Evolutionary conservation across 768 basidiomycete species (phyloP).

Genomic region (Termitomyces sp.): DNA sequence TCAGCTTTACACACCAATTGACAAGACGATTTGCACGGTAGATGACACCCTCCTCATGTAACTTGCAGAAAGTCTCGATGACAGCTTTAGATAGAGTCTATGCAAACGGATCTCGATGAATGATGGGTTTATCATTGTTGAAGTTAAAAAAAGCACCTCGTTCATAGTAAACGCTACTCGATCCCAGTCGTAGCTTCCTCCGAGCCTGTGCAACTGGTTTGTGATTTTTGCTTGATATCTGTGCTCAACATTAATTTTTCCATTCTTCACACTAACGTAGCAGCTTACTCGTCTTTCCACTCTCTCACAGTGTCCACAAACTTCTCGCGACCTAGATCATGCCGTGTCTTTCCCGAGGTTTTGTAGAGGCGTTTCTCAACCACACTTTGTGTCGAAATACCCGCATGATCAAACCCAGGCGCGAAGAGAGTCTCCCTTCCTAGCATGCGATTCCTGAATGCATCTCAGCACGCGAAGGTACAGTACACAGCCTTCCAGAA

Average conservation of each 20-base stretch:
- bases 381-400: slow-evolving; percentile 97
- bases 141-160: slow-evolving; percentile 44
- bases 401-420: slow-evolving; percentile 97
- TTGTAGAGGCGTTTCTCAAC: slow-evolving; percentile 93
- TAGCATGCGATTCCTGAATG: slow-evolving; percentile 87
- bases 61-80: slow-evolving; percentile 82
- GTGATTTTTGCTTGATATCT: slow-evolving; percentile 95
- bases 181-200: slow-evolving; percentile 94
- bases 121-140: background rate
- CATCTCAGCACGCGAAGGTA: background rate
- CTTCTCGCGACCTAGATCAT: slow-evolving; percentile 91
- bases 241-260: background rate
- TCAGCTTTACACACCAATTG: slow-evolving; percentile 96
- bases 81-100: slow-evolving; percentile 76
- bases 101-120: slow-evolving; percentile 26
- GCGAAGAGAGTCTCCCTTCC: slow-evolving; percentile 87
- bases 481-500: slow-evolving; percentile 4
- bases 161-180: slow-evolving; percentile 96
- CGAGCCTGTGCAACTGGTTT: slow-evolving; percentile 81
- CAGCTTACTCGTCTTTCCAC: slow-evolving; percentile 92
- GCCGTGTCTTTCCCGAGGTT: slow-evolving; percentile 73
- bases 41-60: slow-evolving; percentile 88
- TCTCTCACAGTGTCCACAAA: slow-evolving; percentile 90
- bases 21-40: slow-evolving; percentile 97
- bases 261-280: background rate